phyloP scores from a whole-genome alignment of 257 asterid genomes.

The Osmanthus fragrans region DNA sequence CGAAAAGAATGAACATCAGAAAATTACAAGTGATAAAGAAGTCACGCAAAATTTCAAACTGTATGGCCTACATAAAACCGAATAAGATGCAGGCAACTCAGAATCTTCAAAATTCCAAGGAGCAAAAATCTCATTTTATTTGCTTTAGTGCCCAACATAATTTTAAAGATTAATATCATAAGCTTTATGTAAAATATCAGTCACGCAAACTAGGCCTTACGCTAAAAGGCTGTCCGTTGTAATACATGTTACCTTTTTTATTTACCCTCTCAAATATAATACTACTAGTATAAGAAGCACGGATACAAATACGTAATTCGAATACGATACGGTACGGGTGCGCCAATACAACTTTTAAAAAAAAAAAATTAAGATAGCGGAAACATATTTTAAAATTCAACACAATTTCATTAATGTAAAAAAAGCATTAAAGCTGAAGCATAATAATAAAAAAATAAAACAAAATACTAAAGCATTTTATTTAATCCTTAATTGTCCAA shows the following conservation, averaged over 20 bases:
- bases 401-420: too few species aligned
- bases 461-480: too few species aligned
- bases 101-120: background rate
- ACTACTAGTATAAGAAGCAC: background rate
- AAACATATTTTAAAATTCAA: too few species aligned
- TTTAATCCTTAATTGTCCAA: too few species aligned
- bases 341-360: too few species aligned
- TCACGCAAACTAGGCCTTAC: background rate
- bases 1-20: background rate
- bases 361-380: too few species aligned
- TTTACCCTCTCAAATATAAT: background rate
- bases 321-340: too few species aligned
- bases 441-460: too few species aligned
- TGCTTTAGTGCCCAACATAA: too few species aligned
- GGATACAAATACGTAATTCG: too few species aligned
- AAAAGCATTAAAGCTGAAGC: too few species aligned
- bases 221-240: background rate
- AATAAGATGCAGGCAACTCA: background rate
- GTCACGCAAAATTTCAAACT: background rate
- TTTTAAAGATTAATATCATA: background rate
- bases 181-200: background rate
- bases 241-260: background rate
- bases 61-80: slow-evolving; percentile 15
- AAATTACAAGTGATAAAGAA: background rate
- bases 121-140: background rate